Base-by-base conservation (phyloP, 2,329 filamentous ascomycete species). In the Trichophaea hybrida region DNA sequence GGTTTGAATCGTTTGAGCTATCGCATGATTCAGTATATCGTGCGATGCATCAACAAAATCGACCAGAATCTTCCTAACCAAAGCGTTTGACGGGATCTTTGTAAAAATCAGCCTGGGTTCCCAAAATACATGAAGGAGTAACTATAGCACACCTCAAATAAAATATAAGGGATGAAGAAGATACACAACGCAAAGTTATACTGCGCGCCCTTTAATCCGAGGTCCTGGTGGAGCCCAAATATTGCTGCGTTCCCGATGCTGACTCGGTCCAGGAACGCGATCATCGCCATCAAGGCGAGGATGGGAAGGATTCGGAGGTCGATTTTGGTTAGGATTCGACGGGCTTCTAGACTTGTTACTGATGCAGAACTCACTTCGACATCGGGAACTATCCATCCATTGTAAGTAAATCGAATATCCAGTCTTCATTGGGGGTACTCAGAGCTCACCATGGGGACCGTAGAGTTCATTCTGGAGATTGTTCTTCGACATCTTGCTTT, bases 251-350 rank as follows among this genome's bases (percentile, higher is more conserved):
- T 31, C 13, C 17, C 7, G 32, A 38, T 40, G 34, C 15, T 49
- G 37, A 33, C 34, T 60, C 74, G 72, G 62, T 76, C 82, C 54
- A 87, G 73, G 68, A 87, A 86, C 40, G 83, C 83, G 53, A 86
- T 74, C 44, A 86, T 72, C 69, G 87, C 88, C 70, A 90, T 75
- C 62, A 89, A 74, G 69, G 80, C 84, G 57, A 91, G 75, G 65
- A 84, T 85, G 0, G 86, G 86, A 56, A 91, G 75, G 55, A 91
- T 77, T 66, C 79, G 81, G 64, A 81, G 70, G 70, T 90, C 86
- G 69, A 90, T 82, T 72, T 83, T 85, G 63, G 77, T 72, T 74
- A 87, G 78, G 61, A 91, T 13, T 31, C 13, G 13, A 13, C 48
- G 48, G n/a, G 40, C 24, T 13, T 46, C 40, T 17, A 46, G 24